Conservation (phyloP, 257 asterid genomes). For the Solanum microdontum region DNA sequence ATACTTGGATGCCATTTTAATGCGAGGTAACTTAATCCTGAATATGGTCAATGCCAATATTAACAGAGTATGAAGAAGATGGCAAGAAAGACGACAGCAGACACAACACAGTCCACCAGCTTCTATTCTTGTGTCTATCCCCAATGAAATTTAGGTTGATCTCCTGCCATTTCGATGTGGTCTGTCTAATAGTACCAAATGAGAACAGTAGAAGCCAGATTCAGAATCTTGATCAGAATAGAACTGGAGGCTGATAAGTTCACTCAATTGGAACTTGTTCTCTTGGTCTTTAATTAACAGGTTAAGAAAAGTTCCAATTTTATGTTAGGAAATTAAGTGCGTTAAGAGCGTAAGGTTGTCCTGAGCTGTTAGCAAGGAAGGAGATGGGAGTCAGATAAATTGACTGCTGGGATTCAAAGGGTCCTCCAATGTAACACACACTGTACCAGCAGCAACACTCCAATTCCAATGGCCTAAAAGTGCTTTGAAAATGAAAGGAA, state of each 20-base stretch:
- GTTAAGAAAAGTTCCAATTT: background rate
- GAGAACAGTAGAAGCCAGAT: background rate
- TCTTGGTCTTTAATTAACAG: background rate
- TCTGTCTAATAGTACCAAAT: background rate
- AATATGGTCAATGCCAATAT: constrained; percentile 2
- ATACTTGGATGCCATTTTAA: background rate
- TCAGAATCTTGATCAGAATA: background rate
- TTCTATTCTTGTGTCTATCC: background rate
- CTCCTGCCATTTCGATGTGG: background rate
- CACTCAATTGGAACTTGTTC: background rate
- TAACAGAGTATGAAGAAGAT: background rate
- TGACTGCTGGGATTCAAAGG: background rate
- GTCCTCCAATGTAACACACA: background rate
- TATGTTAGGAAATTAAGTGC: background rate
- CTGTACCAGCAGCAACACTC: background rate
- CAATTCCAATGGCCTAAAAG: background rate
- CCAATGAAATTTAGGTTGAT: background rate
- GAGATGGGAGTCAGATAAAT: background rate
- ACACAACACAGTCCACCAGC: background rate
- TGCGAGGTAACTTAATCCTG: background rate
- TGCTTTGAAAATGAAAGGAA: background rate
- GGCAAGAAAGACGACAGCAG: background rate
- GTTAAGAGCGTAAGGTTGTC: background rate
- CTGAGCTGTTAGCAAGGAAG: background rate
- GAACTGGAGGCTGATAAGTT: background rate